phyloP scores from a whole-genome alignment of 2,329 filamentous ascomycete species.

The Colletotrichum sp. region DNA sequence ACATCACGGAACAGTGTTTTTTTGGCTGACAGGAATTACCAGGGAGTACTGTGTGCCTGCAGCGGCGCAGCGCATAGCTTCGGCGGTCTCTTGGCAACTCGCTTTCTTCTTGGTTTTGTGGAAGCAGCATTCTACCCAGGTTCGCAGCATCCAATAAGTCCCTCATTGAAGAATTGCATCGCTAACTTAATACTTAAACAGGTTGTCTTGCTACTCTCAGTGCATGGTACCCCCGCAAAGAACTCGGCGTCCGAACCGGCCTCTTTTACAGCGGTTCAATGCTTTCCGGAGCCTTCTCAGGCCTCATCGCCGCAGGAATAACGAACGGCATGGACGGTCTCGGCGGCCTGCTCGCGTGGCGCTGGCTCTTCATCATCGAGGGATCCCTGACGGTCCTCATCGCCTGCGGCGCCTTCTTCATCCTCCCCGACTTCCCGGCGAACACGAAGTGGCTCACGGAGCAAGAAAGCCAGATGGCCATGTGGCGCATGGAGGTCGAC shows the following conservation, averaged over 20 bases:
- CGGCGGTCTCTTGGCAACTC: conserved; percentile 6
- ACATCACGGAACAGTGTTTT: neutral
- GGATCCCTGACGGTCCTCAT: conserved; percentile 38
- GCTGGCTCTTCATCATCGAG: conserved; percentile 54
- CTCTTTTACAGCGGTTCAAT: conserved; percentile 21
- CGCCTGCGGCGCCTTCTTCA: conserved; percentile 39
- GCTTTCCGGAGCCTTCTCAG: conserved; percentile 25
- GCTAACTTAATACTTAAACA: neutral
- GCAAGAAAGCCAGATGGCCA: conserved; percentile 23
- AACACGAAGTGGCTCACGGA: conserved; percentile 38
- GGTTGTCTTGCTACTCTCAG: conserved; percentile 14
- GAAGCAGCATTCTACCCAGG: conserved; percentile 26
- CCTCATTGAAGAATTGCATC: neutral
- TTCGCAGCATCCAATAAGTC: conserved; percentile 24
- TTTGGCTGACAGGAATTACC: neutral
- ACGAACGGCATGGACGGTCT: conserved; percentile 17
- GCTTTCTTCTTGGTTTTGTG: conserved; percentile 17
- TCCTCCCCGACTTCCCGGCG: conserved; percentile 32
- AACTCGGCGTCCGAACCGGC: conserved; percentile 14
- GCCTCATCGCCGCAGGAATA: conserved; percentile 23
- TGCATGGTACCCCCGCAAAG: conserved; percentile 14
- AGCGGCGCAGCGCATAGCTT: conserved; percentile 11
- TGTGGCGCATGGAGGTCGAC: conserved; percentile 23
- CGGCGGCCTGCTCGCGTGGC: conserved; percentile 40
- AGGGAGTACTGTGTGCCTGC: conserved; percentile 18